Percentiles rank a stretch among this genome's conserved stretches.
phyloP scores from a whole-genome alignment of 345 rosid species.

The Carallia pectinifolia region DNA sequence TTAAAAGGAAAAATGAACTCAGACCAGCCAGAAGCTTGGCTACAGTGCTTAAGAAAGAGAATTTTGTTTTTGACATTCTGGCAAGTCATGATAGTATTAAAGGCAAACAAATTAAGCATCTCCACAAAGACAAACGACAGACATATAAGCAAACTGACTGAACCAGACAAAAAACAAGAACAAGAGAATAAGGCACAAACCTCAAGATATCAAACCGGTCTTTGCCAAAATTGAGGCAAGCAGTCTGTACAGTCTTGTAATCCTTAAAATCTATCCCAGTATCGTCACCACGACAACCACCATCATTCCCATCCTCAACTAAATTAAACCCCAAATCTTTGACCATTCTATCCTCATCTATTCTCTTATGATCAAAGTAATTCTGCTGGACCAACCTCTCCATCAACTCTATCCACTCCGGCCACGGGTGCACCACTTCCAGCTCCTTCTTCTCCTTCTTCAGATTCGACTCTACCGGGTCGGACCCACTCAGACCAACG shows the following conservation, averaged over 20 bases:
- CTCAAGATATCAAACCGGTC: slow-evolving; percentile 96
- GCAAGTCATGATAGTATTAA: no score
- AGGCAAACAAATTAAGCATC: no score
- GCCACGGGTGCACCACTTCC: slow-evolving; percentile 90
- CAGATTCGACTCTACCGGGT: slow-evolving; percentile 6
- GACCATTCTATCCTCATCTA: slow-evolving; percentile 62
- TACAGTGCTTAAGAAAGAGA: no score
- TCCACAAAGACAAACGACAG: no score
- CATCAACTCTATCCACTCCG: slow-evolving; percentile 97
- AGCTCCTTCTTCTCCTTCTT: slow-evolving; percentile 37
- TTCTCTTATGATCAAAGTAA: slow-evolving; percentile 82
- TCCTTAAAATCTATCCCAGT: slow-evolving; percentile 60
- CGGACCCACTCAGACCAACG: not conserved
- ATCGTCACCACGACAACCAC: slow-evolving; percentile 28
- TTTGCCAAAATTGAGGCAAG: slow-evolving; percentile 86
- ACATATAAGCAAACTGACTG: not conserved
- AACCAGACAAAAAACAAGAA: not conserved
- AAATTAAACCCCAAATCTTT: slow-evolving; percentile 54
- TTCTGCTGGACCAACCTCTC: slow-evolving; percentile 80
- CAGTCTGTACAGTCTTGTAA: slow-evolving; percentile 71
- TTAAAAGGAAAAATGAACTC: no score
- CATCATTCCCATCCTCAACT: slow-evolving; percentile 12
- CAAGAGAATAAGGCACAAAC: slow-evolving; percentile 37
- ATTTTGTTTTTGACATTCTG: no score
- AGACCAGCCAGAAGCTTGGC: no score